Percentiles rank a stretch among this genome's conserved stretches.
Conservation (phyloP, 2,329 filamentous ascomycete genomes). For the Colletotrichum plurivorum region DNA sequence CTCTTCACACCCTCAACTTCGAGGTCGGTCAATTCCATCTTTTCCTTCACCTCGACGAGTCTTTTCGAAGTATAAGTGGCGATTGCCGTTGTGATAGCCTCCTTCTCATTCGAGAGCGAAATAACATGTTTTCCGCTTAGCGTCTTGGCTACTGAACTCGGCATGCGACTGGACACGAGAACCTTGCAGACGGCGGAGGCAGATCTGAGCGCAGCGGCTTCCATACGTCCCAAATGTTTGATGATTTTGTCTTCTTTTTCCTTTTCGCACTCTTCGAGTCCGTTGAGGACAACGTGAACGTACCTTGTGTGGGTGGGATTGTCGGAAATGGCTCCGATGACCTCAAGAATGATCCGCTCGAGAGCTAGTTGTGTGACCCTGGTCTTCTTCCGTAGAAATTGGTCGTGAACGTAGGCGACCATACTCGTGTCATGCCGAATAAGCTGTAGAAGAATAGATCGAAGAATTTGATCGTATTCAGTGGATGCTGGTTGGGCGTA, state of each 20-base stretch:
- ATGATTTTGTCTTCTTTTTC: constrained; percentile 5
- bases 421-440: constrained; percentile 5
- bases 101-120: constrained; percentile 45
- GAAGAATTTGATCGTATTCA: constrained; percentile 46
- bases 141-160: constrained; percentile 30
- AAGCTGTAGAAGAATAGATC: constrained; percentile 34
- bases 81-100: constrained; percentile 43
- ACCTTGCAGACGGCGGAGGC: constrained; percentile 11
- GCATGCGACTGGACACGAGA: constrained; percentile 8
- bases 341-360: constrained; percentile 12
- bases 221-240: neutral
- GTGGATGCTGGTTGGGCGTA: constrained; percentile 49
- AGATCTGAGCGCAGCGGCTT: neutral
- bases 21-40: constrained; percentile 36
- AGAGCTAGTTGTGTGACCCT: neutral
- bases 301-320: constrained; percentile 11
- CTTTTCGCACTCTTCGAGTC: constrained; percentile 14
- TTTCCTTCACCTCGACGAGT: constrained; percentile 13
- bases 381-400: constrained; percentile 2
- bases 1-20: constrained; percentile 41
- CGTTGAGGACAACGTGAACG: constrained; percentile 18
- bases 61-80: constrained; percentile 39
- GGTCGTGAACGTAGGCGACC: constrained; percentile 11
- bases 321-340: constrained; percentile 20
- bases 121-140: constrained; percentile 43